These are phyloP conservation scores for Russula lepida DNA, from an alignment of 768 basidiomycete species.

Conservation along the genomic window DNA sequence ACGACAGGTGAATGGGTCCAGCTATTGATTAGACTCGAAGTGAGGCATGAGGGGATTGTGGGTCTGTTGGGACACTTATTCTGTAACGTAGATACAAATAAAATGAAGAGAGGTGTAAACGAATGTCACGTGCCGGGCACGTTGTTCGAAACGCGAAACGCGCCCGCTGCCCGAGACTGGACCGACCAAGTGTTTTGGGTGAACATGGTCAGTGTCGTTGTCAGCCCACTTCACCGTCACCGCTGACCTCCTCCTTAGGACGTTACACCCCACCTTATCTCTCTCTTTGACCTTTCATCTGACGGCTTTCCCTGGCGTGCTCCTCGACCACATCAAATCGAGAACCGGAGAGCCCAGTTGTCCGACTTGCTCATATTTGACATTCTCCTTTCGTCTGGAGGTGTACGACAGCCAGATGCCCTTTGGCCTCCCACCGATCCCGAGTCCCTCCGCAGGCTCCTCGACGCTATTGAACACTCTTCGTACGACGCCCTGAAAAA, in stretches of 20 bases:
- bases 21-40: conserved; percentile 13
- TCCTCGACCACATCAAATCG: conserved; percentile 47
- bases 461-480: conserved; percentile 53
- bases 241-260: conserved; percentile 11
- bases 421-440: conserved; percentile 63
- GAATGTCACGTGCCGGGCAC: neutral
- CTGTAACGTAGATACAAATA: conserved; percentile 5
- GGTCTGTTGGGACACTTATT: conserved; percentile 1
- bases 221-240: neutral
- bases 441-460: conserved; percentile 43
- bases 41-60: neutral
- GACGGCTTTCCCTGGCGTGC: conserved; percentile 53
- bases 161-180: neutral
- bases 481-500: conserved; percentile 70
- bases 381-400: conserved; percentile 57
- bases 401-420: conserved; percentile 47
- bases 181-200: neutral
- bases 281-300: conserved; percentile 44
- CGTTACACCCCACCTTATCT: conserved; percentile 12
- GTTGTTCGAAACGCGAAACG: neutral
- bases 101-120: neutral
- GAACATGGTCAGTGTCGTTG: conserved; percentile 5
- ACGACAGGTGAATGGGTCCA: conserved; percentile 22
- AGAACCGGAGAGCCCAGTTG: conserved; percentile 51
- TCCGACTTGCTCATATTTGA: conserved; percentile 65